phyloP scores from a whole-genome alignment of 352 stramenopile genomes.

The Elongisporangium senticosum region DNA sequence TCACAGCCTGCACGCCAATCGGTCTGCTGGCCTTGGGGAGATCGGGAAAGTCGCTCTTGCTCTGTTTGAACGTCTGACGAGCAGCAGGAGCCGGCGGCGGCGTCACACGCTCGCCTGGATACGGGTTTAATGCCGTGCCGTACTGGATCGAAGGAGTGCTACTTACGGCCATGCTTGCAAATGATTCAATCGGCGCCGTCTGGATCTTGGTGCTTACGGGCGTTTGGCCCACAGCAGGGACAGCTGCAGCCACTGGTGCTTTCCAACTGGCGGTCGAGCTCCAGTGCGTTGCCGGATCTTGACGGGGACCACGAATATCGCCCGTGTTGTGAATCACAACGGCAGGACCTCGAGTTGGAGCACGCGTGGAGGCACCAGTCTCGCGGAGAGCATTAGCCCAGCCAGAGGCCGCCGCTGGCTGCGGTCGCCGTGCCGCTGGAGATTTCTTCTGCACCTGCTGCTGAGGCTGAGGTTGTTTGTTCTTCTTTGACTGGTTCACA shows the following conservation, averaged over 20 bases:
- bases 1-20: conserved; percentile 67
- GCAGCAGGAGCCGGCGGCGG: conserved; percentile 13
- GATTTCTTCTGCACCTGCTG: conserved; percentile 18
- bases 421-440: conserved; percentile 9
- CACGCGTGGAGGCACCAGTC: conserved; percentile 32
- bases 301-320: conserved; percentile 26
- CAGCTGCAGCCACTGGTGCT: conserved; percentile 15
- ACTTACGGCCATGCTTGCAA: conserved; percentile 35
- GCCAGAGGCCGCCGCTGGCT: conserved; percentile 43
- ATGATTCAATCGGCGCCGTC: conserved; percentile 43
- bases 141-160: conserved; percentile 26
- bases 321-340: conserved; percentile 65
- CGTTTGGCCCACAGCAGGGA: conserved; percentile 18
- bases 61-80: conserved; percentile 25
- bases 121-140: conserved; percentile 21
- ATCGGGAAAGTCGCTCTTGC: conserved; percentile 74
- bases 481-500: conserved; percentile 28
- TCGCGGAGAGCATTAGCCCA: conserved; percentile 74
- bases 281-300: conserved; percentile 33
- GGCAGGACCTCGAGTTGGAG: conserved; percentile 19
- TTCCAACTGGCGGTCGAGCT: conserved; percentile 54
- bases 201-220: conserved; percentile 58
- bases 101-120: conserved; percentile 18
- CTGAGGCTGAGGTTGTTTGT: conserved; percentile 34
- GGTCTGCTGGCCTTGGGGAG: conserved; percentile 50